Percentiles rank a stretch among this genome's conserved stretches.
phyloP scores from a whole-genome alignment of 208 protist species.

The Wallacemonas sp. region DNA sequence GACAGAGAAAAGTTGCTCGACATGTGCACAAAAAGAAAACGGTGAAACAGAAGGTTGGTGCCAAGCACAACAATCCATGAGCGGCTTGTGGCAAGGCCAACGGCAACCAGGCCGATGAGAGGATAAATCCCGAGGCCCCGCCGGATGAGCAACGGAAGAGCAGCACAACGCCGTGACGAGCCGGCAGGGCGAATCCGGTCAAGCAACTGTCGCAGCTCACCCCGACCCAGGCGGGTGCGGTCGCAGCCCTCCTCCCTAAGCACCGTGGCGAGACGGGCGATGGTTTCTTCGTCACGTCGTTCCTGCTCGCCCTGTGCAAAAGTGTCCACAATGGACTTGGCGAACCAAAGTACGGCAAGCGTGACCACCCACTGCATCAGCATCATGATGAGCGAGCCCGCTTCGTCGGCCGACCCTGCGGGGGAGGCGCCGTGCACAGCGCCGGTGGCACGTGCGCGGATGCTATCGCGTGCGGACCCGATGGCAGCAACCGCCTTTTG shows the following conservation, averaged over 20 bases:
- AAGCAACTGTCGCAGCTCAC: conserved; percentile 22
- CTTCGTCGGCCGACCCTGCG: conserved; percentile 11
- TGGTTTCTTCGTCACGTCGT: conserved; percentile 34
- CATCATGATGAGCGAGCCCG: conserved; percentile 41
- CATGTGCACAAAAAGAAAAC: conserved; percentile 34
- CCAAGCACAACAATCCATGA: conserved; percentile 31
- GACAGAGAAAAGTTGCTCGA: conserved; percentile 34
- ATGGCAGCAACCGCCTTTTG: conserved; percentile 46
- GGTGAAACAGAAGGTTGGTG: conserved; percentile 45
- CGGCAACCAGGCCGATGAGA: conserved; percentile 13
- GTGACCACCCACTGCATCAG: conserved; percentile 62
- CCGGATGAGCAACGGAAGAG: background rate
- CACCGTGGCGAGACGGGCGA: conserved; percentile 17
- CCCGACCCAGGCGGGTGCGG: conserved; percentile 6
- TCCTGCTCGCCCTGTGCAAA: conserved; percentile 76
- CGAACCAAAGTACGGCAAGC: conserved; percentile 74
- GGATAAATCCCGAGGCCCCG: background rate
- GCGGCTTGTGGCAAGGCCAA: conserved; percentile 28
- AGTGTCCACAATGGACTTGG: conserved; percentile 84
- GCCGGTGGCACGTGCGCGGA: conserved; percentile 53
- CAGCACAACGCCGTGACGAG: background rate
- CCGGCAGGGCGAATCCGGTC: background rate
- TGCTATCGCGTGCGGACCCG: conserved; percentile 64
- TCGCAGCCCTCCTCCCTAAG: background rate
- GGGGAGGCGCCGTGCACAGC: background rate